Base-by-base conservation (phyloP, 2,329 filamentous ascomycete genomes). In the Claviceps sp. region DNA sequence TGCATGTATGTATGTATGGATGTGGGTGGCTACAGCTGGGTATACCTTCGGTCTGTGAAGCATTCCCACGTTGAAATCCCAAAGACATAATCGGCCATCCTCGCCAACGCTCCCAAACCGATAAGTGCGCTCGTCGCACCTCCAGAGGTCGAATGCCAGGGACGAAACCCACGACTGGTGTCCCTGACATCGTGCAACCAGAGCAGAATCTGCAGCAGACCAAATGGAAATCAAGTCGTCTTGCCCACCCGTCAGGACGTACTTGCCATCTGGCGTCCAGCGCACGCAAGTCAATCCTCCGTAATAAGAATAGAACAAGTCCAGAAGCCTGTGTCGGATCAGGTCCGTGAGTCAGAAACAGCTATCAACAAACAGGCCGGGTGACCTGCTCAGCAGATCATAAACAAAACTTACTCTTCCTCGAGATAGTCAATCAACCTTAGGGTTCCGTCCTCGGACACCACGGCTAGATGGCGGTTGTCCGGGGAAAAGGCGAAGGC, bases 51-150 rank as follows among this genome's bases (percentile, higher is more conserved):
- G 91, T 55, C 90, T 79, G 67, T 94, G 87, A 60, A 98, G 75
- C 91, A 97, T 97, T 60, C 89, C 89, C 43, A 95, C 88, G 58
- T 85, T 95, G 65, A 98, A 98, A 71, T 98, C 93, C 93, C 93
- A 98, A 13, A 98, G 73, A 54, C 95, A 80, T 18, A 98, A 72
- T 53, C 89, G 78, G 60, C 90, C 88, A 65, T 98, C 93, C 64
- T 97, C 91, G 14, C 91, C 93, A 1, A 98, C 91, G 61, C 88
- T 95, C 34, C 93, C 93, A 61, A 98, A 95, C 1, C 93, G 81
- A 68, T 98, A 98, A 61, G 88, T 97, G 60, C 86, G 82, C 64
- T 95, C 88, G 63, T 98, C 93, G 63, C 93, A 98, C 56, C 90
- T 80, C 93, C 93, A 98, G 0, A 89, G 89, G 65, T 98, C 93